phyloP scores from a whole-genome alignment of 345 rosid species.

The Ceriops decandra region DNA sequence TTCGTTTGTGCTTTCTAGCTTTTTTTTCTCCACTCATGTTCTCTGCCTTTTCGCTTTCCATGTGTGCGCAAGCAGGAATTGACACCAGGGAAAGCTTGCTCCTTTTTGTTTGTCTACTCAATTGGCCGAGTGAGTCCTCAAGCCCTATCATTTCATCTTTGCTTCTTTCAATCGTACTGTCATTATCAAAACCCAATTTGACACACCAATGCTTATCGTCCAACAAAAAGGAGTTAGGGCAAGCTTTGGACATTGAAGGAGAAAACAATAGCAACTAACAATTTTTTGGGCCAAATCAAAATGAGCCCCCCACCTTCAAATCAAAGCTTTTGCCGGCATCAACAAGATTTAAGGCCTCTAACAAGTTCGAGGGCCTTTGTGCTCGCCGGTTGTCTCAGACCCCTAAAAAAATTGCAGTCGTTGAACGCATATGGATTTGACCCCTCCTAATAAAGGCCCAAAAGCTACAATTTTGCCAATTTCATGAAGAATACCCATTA shows the following conservation, averaged over 20 bases:
- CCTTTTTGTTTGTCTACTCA: neutral
- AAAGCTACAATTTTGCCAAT: no score
- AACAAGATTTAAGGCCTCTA: no score
- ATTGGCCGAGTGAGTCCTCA: neutral
- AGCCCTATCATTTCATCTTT: neutral
- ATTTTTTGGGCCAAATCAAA: neutral
- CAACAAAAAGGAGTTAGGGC: no score
- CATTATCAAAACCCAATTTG: no score
- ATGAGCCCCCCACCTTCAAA: neutral
- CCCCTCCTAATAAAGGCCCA: no score
- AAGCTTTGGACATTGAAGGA: neutral
- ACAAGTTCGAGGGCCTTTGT: no score
- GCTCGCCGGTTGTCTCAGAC: no score
- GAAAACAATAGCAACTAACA: neutral
- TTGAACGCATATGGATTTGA: no score
- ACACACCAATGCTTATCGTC: no score
- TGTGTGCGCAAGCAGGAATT: slow-evolving; percentile 8
- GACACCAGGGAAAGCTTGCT: slow-evolving; percentile 6
- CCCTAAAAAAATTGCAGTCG: no score
- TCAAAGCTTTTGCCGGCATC: no score
- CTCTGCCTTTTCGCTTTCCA: slow-evolving; percentile 24
- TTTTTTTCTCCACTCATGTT: slow-evolving; percentile 53
- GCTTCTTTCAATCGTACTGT: neutral
- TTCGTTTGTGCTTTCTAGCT: slow-evolving; percentile 35
- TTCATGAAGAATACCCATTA: no score